phyloP scores from a whole-genome alignment of 2,329 filamentous ascomycete genomes.

The Talaromyces sp. region DNA sequence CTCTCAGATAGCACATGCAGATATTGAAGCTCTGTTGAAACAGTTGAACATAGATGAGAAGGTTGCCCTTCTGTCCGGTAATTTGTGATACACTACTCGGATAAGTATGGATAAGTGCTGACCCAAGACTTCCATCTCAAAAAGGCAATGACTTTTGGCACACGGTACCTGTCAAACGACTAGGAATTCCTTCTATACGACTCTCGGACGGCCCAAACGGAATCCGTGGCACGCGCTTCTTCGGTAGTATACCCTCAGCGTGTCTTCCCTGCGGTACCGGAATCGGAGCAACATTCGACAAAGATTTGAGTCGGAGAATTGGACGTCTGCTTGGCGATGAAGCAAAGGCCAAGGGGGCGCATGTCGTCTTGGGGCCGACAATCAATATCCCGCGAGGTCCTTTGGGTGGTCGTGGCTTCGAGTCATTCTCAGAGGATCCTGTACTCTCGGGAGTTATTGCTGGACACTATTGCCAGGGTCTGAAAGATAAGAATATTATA shows the following conservation, averaged over 20 bases:
- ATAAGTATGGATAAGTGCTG: background rate
- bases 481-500: conserved; percentile 68
- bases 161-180: conserved; percentile 59
- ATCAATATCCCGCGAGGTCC: conserved; percentile 79
- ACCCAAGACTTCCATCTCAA: background rate
- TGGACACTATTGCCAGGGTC: conserved; percentile 65
- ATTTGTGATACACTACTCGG: background rate
- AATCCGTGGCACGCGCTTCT: conserved; percentile 65
- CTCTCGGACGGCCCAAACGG: conserved; percentile 68
- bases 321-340: conserved; percentile 69
- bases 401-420: conserved; percentile 76
- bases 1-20: background rate
- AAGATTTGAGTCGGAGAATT: conserved; percentile 63
- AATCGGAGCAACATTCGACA: conserved; percentile 74
- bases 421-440: conserved; percentile 81
- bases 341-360: conserved; percentile 66
- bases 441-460: conserved; percentile 70
- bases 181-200: conserved; percentile 62
- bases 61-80: background rate
- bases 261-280: conserved; percentile 75
- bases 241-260: conserved; percentile 65
- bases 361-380: conserved; percentile 71
- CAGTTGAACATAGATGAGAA: background rate
- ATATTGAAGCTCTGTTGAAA: background rate
- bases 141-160: conserved; percentile 61